Evolutionary conservation across 331 rosid genomes (phyloP).

Genomic region (Rhamnella rubrinervis): DNA sequence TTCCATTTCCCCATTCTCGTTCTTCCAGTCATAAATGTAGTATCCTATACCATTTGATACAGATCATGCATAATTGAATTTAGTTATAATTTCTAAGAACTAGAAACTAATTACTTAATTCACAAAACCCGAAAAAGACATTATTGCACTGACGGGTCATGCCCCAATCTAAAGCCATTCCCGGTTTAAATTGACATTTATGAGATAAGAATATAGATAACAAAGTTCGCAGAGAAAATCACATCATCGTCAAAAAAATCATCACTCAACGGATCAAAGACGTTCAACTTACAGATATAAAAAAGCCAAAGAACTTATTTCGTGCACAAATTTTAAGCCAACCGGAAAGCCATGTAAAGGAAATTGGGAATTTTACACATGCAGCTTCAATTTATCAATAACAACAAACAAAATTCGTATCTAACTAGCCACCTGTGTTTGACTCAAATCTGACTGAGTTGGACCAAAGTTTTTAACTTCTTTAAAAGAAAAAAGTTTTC

Average conservation of each 20-base stretch:
- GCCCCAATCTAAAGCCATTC: too few relatives aligned
- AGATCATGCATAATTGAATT: too few relatives aligned
- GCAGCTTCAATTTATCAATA: not conserved
- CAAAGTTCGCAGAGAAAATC: too few relatives aligned
- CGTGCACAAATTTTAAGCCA: not conserved
- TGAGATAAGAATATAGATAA: too few relatives aligned
- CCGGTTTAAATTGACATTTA: too few relatives aligned
- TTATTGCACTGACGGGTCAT: too few relatives aligned
- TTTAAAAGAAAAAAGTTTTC: not conserved
- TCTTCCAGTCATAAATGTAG: too few relatives aligned
- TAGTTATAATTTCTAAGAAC: too few relatives aligned
- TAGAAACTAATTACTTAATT: too few relatives aligned
- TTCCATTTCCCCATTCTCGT: too few relatives aligned
- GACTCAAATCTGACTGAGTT: not conserved
- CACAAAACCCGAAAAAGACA: too few relatives aligned
- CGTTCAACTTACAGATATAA: not conserved
- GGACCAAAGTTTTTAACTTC: not conserved
- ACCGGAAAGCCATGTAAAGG: constrained; percentile 2
- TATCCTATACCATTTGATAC: too few relatives aligned
- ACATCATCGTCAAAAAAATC: not conserved
- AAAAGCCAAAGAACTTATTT: not conserved
- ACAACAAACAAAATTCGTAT: not conserved
- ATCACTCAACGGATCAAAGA: not conserved
- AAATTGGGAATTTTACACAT: not conserved
- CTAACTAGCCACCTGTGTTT: not conserved